Conservation (phyloP, 495 filamentous ascomycete genomes). For the Aspergillus affinis region DNA sequence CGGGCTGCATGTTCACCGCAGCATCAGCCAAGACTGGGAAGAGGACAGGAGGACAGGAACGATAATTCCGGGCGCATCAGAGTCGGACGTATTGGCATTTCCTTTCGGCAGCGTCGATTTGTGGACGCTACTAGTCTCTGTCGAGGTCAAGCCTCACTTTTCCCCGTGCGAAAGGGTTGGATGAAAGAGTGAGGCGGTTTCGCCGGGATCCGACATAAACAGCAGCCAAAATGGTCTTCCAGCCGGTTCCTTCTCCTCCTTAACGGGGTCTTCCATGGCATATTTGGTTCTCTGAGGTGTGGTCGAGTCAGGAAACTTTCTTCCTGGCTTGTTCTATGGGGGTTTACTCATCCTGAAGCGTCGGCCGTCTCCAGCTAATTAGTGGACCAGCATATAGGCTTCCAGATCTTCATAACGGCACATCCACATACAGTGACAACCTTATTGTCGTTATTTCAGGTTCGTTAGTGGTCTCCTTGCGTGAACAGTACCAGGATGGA, state of each 20-base stretch:
- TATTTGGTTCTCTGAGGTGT: constrained; percentile 10
- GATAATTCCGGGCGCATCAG: constrained; percentile 11
- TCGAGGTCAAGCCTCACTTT: constrained; percentile 34
- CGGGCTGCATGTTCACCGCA: constrained; percentile 28
- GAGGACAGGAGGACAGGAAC: constrained; percentile 11
- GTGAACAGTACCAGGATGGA: constrained; percentile 9
- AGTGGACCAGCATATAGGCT: constrained; percentile 5
- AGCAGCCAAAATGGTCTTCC: constrained; percentile 11
- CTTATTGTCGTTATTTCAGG: background rate
- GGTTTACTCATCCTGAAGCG: background rate
- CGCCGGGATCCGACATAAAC: constrained; percentile 26
- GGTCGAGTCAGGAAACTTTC: constrained; percentile 7
- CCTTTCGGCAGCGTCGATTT: constrained; percentile 14
- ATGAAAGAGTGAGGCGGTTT: constrained; percentile 46
- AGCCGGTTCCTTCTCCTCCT: constrained; percentile 5
- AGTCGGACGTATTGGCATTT: constrained; percentile 9
- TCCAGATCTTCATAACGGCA: constrained; percentile 12
- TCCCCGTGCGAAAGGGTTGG: constrained; percentile 39
- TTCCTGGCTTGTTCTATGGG: constrained; percentile 8
- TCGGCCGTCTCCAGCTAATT: background rate
- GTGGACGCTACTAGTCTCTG: constrained; percentile 16
- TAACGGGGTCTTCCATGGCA: constrained; percentile 4
- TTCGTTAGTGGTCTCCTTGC: constrained; percentile 14
- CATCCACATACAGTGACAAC: constrained; percentile 13
- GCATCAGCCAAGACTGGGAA: constrained; percentile 20